Conservation (phyloP, 495 filamentous ascomycete species). For the Trichoderma erinaceum region DNA sequence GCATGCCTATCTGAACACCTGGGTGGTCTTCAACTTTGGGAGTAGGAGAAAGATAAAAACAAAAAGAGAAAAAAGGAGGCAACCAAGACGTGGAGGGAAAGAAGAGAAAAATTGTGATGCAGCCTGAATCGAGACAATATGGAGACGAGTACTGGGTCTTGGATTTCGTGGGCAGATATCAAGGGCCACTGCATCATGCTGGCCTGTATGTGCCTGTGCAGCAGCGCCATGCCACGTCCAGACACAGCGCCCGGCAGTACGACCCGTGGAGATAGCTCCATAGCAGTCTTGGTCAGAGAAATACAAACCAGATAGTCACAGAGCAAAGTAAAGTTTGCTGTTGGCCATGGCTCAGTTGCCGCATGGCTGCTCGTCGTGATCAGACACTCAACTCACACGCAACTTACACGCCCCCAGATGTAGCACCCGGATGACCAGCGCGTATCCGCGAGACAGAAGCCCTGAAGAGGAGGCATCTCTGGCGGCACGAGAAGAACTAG, state of each 20-base stretch:
- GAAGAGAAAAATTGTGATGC: not conserved
- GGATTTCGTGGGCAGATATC: slow-evolving; percentile 8
- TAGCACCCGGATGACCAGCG: not conserved
- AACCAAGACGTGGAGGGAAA: not conserved
- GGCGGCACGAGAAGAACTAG: too few relatives aligned
- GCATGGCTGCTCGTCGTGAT: not conserved
- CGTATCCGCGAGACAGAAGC: not conserved
- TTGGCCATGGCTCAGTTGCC: not conserved
- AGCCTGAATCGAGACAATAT: not conserved
- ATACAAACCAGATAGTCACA: not conserved
- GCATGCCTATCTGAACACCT: slow-evolving; percentile 4
- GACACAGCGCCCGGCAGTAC: not conserved
- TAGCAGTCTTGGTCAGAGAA: not conserved
- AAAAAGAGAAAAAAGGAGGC: not conserved
- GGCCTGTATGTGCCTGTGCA: not conserved
- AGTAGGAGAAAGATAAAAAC: too few relatives aligned
- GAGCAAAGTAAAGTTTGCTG: not conserved
- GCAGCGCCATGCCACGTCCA: not conserved
- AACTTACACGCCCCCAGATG: not conserved
- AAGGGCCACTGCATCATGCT: not conserved
- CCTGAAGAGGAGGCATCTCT: not conserved
- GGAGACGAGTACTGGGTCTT: not conserved
- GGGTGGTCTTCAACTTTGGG: slow-evolving; percentile 2
- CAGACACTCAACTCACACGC: not conserved
- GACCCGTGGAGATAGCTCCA: not conserved